Percentiles rank a stretch among this genome's conserved stretches.
These are phyloP conservation scores for Malassezia slooffiae DNA, from an alignment of 1,284 basidiomycete genomes.

Conservation along the genomic window DNA sequence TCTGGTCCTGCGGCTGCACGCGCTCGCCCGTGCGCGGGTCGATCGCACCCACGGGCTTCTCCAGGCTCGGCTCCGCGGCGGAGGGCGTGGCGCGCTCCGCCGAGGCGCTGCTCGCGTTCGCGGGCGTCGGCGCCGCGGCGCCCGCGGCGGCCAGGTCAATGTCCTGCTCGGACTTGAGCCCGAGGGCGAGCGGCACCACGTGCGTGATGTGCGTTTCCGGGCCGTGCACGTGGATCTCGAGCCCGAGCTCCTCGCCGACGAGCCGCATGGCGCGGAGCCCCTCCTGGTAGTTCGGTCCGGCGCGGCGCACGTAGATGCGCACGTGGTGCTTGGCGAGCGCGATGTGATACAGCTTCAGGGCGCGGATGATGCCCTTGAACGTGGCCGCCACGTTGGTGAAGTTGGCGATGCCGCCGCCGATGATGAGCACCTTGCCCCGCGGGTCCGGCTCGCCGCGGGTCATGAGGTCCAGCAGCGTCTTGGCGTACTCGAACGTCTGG, in stretches of 20 bases:
- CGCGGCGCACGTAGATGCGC: constrained; percentile 73
- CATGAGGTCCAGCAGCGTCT: constrained; percentile 95
- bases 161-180: constrained; percentile 51
- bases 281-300: constrained; percentile 99
- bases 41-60: constrained; percentile 59
- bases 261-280: constrained; percentile 97
- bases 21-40: constrained; percentile 61
- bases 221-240: constrained; percentile 88
- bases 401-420: constrained; percentile 99
- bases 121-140: constrained; percentile 42
- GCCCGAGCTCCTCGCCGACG: constrained; percentile 90
- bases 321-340: constrained; percentile 38
- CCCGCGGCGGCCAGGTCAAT: constrained; percentile 48
- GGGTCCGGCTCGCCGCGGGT: constrained; percentile 55
- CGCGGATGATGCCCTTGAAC: constrained; percentile 98
- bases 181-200: constrained; percentile 93
- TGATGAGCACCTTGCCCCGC: constrained; percentile 90
- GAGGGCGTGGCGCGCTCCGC: constrained; percentile 20
- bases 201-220: constrained; percentile 98
- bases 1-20: constrained; percentile 69
- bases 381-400: constrained; percentile 98
- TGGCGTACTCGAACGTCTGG: constrained; percentile 98
- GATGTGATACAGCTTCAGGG: constrained; percentile 79
- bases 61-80: constrained; percentile 26
- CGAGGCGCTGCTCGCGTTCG: constrained; percentile 16